A percentile compares a stretch with the other conserved stretches of the same genome.
Evolutionary conservation across 2,329 filamentous ascomycete genomes (phyloP).

Genomic region (Sarocladiaceae sp.): DNA sequence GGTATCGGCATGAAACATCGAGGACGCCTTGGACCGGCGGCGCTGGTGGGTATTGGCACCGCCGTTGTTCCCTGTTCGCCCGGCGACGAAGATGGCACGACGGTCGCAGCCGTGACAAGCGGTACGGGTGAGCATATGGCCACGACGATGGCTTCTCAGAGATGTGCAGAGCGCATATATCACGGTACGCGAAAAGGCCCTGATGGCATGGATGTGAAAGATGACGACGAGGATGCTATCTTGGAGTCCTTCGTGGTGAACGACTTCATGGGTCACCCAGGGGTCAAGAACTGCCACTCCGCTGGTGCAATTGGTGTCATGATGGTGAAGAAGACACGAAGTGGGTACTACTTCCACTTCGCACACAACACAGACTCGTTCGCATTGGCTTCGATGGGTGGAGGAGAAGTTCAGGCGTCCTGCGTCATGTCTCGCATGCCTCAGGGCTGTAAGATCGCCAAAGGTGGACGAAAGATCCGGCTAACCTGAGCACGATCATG

Average conservation of each 20-base stretch:
- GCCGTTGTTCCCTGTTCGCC: slow-evolving; percentile 76
- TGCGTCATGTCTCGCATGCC: slow-evolving; percentile 83
- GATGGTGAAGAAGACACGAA: slow-evolving; percentile 76
- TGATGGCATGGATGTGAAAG: slow-evolving; percentile 58
- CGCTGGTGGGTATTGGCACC: slow-evolving; percentile 86
- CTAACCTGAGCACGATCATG: slow-evolving; percentile 25
- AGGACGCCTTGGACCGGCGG: slow-evolving; percentile 87
- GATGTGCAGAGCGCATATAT: slow-evolving; percentile 82
- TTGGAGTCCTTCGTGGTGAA: slow-evolving; percentile 72
- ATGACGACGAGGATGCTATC: slow-evolving; percentile 71
- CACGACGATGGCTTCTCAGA: slow-evolving; percentile 84
- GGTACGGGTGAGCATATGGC: slow-evolving; percentile 98
- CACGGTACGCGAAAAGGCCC: slow-evolving; percentile 57
- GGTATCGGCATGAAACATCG: slow-evolving; percentile 98
- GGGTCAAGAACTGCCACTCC: slow-evolving; percentile 74
- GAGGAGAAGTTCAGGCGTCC: slow-evolving; percentile 66
- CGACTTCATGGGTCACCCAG: slow-evolving; percentile 93
- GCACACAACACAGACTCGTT: slow-evolving; percentile 92
- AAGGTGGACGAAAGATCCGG: slow-evolving; percentile 48
- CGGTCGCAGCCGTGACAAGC: slow-evolving; percentile 82
- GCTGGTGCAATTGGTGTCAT: slow-evolving; percentile 88
- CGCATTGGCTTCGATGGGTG: slow-evolving; percentile 85
- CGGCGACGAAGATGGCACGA: slow-evolving; percentile 63
- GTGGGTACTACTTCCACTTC: slow-evolving; percentile 82
- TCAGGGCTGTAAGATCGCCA: slow-evolving; percentile 47